Evolutionary conservation across 1,139 yeast species (phyloP), one percentile per base, ranked within the genome.

Genomic region (Scheffersomyces lignicola): DNA sequence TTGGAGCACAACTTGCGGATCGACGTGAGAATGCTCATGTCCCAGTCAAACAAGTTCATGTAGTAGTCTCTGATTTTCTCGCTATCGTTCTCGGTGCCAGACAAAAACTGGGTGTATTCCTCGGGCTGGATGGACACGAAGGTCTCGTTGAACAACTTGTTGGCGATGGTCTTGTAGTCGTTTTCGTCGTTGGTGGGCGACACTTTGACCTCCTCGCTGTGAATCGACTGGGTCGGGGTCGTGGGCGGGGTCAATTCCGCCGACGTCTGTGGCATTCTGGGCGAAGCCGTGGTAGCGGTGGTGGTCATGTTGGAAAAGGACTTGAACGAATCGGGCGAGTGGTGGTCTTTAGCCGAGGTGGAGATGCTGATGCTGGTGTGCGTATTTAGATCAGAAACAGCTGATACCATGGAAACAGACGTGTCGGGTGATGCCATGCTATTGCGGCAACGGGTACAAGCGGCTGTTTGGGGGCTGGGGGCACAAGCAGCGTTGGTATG

Each of bases 1-100:
- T 71, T 76, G 18, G 76, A 69, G 45, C 95, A 86, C 29, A 88
- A 62, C 34, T 60, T 59, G 26, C 92, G 63, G 12, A 88, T 67
- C 1, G 89, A 67, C 4, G 60, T 62, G 40, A 85, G 58, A 31
- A 82, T 54, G 40, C 73, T 73, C 6, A 65, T 46, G 40, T 70
- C 64, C 81, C 81, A 76, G 30, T 56, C 47, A 51, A 75, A 76
- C 22, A 65, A 50, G 41, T 65, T 63, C 78, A 76, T 70, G 49
- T 73, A 76, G 38, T 62, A 52, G 28, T 56, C 56, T 40, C 80
- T 54, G 30, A 75, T 65, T 24, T 54, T 51, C 22, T 56, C 52
- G 20, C 69, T 60, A 34, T 75, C 80, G 5, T 53, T 51, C 43
- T 72, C 76, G 37, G 51, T 62, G 15, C 68, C 60, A 3, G 76